Percentiles rank a stretch among this genome's conserved stretches.
phyloP scores from a whole-genome alignment of 164 flowering plant genomes.

The Protea cynaroides region DNA sequence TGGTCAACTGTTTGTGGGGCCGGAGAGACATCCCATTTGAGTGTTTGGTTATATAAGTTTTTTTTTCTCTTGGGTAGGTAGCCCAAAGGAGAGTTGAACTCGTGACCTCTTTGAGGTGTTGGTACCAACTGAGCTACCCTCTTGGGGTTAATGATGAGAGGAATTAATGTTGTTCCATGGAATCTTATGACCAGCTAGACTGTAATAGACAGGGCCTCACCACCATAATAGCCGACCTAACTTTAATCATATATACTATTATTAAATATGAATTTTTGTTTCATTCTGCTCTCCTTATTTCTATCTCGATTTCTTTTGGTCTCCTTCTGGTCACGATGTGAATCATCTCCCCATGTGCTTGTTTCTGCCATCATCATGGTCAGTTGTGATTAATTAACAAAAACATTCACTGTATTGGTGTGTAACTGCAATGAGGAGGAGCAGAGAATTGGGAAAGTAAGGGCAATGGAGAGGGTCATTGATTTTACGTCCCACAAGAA shows the following conservation, averaged over 20 bases:
- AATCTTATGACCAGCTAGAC: conserved; percentile 21
- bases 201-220: conserved; percentile 20
- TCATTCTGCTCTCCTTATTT: not conserved
- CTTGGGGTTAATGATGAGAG: too few relatives aligned
- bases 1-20: too few relatives aligned
- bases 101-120: too few relatives aligned
- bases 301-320: not conserved
- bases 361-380: not conserved
- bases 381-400: too few relatives aligned
- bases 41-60: too few relatives aligned
- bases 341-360: conserved; percentile 14
- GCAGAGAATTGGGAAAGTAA: too few relatives aligned
- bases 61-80: too few relatives aligned
- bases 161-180: conserved; percentile 28
- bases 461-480: not conserved
- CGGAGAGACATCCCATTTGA: too few relatives aligned
- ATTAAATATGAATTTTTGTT: not conserved
- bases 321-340: not conserved
- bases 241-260: conserved; percentile 13
- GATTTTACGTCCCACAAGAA: not conserved
- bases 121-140: too few relatives aligned
- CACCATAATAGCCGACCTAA: conserved; percentile 36
- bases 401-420: not conserved
- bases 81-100: too few relatives aligned
- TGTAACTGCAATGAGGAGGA: not conserved